A percentile compares a stretch with the other conserved stretches of the same genome.
phyloP scores from a whole-genome alignment of 164 flowering plant genomes.

The Tetrastigma voinierianum region DNA sequence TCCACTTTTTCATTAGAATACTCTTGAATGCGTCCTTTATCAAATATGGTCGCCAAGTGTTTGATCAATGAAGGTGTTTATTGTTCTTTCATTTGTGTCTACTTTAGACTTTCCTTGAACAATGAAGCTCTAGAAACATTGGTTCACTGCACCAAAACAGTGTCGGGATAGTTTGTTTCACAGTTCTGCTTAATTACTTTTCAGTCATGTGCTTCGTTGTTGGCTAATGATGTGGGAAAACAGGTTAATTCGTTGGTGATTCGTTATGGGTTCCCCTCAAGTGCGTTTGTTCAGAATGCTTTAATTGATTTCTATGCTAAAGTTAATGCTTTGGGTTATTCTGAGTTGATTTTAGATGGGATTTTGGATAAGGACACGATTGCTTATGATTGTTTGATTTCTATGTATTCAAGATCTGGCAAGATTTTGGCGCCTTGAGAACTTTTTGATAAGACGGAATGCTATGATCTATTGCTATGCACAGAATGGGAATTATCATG shows the following conservation, averaged over 20 bases:
- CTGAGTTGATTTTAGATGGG: constrained; percentile 37
- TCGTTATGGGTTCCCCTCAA: constrained; percentile 28
- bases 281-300: constrained; percentile 33
- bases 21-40: constrained; percentile 19
- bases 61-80: constrained; percentile 27
- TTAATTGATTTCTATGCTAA: constrained; percentile 47
- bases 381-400: constrained; percentile 46
- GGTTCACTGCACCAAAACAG: constrained; percentile 22
- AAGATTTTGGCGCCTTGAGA: constrained; percentile 31
- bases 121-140: constrained; percentile 30
- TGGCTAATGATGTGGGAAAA: constrained; percentile 30
- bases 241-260: constrained; percentile 38
- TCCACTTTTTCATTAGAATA: constrained; percentile 19
- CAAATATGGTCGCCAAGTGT: constrained; percentile 35
- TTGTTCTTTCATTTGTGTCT: constrained; percentile 26
- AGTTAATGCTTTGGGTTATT: constrained; percentile 32
- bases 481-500: constrained; percentile 34
- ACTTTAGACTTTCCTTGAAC: constrained; percentile 21
- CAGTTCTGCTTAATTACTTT: constrained; percentile 37
- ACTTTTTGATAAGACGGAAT: constrained; percentile 54
- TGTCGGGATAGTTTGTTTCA: constrained; percentile 16
- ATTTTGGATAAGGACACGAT: constrained; percentile 38
- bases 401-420: constrained; percentile 42
- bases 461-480: constrained; percentile 48
- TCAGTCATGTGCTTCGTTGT: constrained; percentile 30